Percentiles rank a stretch among this genome's conserved stretches.
Conservation (phyloP, 2,329 filamentous ascomycete species). For the Sclerotinia borealis region DNA sequence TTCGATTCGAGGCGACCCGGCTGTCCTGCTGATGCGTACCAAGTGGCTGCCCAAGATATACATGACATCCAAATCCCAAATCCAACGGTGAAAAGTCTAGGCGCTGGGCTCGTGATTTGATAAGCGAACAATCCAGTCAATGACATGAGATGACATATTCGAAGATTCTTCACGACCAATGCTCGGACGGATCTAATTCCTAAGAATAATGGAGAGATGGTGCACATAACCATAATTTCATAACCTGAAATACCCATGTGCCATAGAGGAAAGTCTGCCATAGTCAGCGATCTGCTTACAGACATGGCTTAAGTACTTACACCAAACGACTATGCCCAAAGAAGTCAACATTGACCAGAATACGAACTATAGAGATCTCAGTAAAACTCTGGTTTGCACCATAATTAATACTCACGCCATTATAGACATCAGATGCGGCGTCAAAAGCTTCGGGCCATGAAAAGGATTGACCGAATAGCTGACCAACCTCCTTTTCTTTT, state of each 20-base stretch:
- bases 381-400: constrained; percentile 3
- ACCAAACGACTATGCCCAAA: constrained; percentile 87
- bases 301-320: constrained; percentile 59
- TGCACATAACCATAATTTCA: constrained; percentile 81
- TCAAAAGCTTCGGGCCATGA: constrained; percentile 71
- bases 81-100: constrained; percentile 73
- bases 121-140: constrained; percentile 76
- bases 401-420: constrained; percentile 58
- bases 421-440: constrained; percentile 81
- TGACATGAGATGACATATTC: constrained; percentile 68
- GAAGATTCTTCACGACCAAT: constrained; percentile 61
- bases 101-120: constrained; percentile 62
- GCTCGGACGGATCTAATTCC: constrained; percentile 63
- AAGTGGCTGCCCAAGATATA: constrained; percentile 76
- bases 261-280: constrained; percentile 86
- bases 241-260: constrained; percentile 98
- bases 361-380: constrained; percentile 56
- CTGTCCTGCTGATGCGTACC: constrained; percentile 71
- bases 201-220: constrained; percentile 74
- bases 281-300: constrained; percentile 14
- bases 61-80: constrained; percentile 77
- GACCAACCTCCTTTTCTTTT: constrained; percentile 67
- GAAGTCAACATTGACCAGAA: constrained; percentile 96
- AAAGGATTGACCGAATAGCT: constrained; percentile 66
- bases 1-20: constrained; percentile 72